These are phyloP conservation scores for Xylariaceae sp. DNA, from an alignment of 2,329 filamentous ascomycete genomes.

Conservation along the genomic window DNA sequence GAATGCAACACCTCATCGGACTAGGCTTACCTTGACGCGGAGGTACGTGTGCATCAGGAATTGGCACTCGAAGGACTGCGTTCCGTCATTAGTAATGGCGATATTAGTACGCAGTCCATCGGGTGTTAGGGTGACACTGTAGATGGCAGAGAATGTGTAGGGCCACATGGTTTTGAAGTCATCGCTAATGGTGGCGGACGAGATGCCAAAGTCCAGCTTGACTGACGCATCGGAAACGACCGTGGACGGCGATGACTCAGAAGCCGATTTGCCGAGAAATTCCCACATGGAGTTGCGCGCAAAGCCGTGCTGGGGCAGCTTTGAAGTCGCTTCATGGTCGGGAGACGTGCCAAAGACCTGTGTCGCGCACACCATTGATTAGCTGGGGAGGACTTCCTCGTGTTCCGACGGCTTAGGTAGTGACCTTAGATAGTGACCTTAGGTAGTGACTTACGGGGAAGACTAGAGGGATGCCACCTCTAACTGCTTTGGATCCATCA, in stretches of 20 bases:
- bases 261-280: conserved; percentile 82
- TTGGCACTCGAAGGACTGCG: conserved; percentile 82
- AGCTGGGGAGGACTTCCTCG: background rate
- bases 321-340: conserved; percentile 67
- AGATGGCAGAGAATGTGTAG: conserved; percentile 81
- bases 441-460: conserved; percentile 64
- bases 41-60: conserved; percentile 89
- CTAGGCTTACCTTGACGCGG: conserved; percentile 60
- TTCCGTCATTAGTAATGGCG: conserved; percentile 83
- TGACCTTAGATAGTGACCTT: too few relatives aligned
- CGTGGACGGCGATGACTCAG: conserved; percentile 56
- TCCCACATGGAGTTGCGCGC: conserved; percentile 88
- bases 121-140: conserved; percentile 79
- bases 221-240: conserved; percentile 58
- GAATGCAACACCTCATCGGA: background rate
- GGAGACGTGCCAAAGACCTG: conserved; percentile 83
- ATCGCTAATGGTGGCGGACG: conserved; percentile 62
- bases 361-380: background rate
- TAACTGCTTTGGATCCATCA: conserved; percentile 82
- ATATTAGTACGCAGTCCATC: conserved; percentile 73
- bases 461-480: conserved; percentile 86
- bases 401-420: too few relatives aligned
- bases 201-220: conserved; percentile 94
- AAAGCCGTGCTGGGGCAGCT: conserved; percentile 90
- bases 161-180: conserved; percentile 71